A percentile compares a stretch with the other conserved stretches of the same genome.
phyloP scores from a whole-genome alignment of 1,284 basidiomycete species.

The Boletus albobrunnescens region DNA sequence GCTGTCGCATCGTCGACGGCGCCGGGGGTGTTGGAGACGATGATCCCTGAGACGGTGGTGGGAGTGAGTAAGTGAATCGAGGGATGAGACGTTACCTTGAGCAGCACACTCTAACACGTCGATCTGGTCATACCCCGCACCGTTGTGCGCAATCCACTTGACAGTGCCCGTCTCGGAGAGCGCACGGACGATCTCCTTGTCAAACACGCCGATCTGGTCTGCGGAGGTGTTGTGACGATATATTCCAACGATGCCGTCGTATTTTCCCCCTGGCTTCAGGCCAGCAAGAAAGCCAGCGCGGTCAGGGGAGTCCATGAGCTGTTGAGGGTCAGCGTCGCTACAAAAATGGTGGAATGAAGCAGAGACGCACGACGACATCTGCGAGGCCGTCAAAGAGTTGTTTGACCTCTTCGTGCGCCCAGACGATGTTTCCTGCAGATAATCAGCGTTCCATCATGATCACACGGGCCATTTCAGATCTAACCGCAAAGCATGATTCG shows the following conservation, averaged over 20 bases:
- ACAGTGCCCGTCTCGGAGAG: conserved; percentile 64
- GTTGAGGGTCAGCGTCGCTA: neutral
- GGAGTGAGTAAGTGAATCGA: neutral
- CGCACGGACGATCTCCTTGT: conserved; percentile 69
- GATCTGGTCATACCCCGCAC: conserved; percentile 89
- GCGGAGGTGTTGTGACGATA: conserved; percentile 73
- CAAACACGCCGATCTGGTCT: conserved; percentile 72
- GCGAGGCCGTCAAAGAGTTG: conserved; percentile 64
- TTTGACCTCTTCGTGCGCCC: conserved; percentile 75
- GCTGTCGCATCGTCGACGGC: conserved; percentile 92
- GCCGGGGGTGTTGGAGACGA: conserved; percentile 86
- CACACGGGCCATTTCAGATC: neutral
- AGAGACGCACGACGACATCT: conserved; percentile 66
- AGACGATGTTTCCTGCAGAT: conserved; percentile 60
- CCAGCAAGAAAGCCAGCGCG: conserved; percentile 68
- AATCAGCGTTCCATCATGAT: neutral
- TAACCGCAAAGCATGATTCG: conserved; percentile 31
- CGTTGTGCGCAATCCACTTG: conserved; percentile 88
- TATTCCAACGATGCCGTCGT: conserved; percentile 70
- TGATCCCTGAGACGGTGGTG: conserved; percentile 53
- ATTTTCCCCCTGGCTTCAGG: conserved; percentile 66
- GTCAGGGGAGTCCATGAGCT: conserved; percentile 64
- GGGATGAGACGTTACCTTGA: conserved; percentile 42
- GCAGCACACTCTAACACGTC: conserved; percentile 73
- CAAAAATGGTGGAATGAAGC: no score